Evolutionary conservation across 2,329 filamentous ascomycete genomes (phyloP).

Genomic region (Colletotrichum godetiae): DNA sequence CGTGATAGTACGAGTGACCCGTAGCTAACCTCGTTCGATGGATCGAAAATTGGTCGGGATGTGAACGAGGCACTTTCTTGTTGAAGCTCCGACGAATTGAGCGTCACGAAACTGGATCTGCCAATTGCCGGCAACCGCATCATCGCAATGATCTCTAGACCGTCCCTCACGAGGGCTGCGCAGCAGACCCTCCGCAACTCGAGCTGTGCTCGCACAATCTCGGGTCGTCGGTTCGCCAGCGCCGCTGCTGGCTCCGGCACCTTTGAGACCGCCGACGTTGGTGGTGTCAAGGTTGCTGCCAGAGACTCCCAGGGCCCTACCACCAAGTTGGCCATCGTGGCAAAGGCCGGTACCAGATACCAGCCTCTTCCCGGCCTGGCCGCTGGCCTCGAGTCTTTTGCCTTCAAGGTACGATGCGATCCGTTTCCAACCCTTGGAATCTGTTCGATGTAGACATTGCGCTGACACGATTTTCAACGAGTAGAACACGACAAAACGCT

Average conservation of each 20-base stretch:
- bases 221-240: constrained; percentile 66
- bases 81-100: constrained; percentile 37
- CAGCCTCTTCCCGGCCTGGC: constrained; percentile 90
- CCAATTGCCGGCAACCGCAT: constrained; percentile 67
- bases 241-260: constrained; percentile 76
- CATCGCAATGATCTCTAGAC: constrained; percentile 73
- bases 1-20: constrained; percentile 30
- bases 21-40: constrained; percentile 37
- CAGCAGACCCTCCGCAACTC: constrained; percentile 68
- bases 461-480: constrained; percentile 27
- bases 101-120: constrained; percentile 43
- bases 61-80: constrained; percentile 38
- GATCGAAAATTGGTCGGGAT: constrained; percentile 39
- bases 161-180: constrained; percentile 68
- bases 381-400: constrained; percentile 91
- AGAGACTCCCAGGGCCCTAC: constrained; percentile 90
- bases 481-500: constrained; percentile 88
- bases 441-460: constrained; percentile 5
- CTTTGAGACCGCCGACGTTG: constrained; percentile 88
- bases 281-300: constrained; percentile 92
- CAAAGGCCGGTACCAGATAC: constrained; percentile 94
- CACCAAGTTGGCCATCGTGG: constrained; percentile 89
- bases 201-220: constrained; percentile 65
- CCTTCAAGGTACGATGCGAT: constrained; percentile 82
- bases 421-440: neutral